These are phyloP conservation scores for Yarrowia divulgata DNA, from an alignment of 805 yeast species.

Conservation along the genomic window DNA sequence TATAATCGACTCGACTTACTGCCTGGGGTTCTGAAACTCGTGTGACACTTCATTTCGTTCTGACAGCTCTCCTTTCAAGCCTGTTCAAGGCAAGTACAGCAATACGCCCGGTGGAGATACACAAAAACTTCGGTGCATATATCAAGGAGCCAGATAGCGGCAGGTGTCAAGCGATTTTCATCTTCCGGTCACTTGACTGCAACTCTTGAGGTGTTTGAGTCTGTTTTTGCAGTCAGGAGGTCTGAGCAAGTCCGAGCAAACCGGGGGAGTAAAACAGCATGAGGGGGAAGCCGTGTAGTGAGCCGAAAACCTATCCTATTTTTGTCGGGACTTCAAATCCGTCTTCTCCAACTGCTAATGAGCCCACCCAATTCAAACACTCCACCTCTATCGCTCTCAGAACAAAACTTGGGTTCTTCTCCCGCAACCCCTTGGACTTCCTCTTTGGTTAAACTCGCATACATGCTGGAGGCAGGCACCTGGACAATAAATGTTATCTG, in stretches of 20 bases:
- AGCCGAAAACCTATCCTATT: too few species aligned
- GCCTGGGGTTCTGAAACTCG: background rate
- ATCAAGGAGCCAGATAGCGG: too few species aligned
- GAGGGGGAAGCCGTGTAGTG: too few species aligned
- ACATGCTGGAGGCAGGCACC: constrained; percentile 30
- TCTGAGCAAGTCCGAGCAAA: background rate
- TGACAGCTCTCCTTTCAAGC: too few species aligned
- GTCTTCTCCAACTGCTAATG: background rate
- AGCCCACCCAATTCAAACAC: background rate
- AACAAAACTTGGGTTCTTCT: background rate
- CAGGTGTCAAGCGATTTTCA: background rate
- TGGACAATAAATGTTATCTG: constrained; percentile 2
- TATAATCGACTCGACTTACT: too few species aligned
- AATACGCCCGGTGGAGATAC: background rate
- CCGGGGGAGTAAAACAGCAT: too few species aligned
- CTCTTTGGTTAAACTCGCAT: constrained; percentile 23
- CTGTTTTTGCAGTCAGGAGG: too few species aligned
- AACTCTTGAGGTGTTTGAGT: background rate
- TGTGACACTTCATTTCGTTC: background rate
- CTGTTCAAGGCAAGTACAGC: background rate
- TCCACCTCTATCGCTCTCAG: too few species aligned
- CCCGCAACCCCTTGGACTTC: constrained; percentile 8
- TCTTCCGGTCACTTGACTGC: background rate
- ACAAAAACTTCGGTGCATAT: too few species aligned
- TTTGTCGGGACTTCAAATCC: background rate